Base-by-base conservation (phyloP, 805 yeast species). In the Dipodascopsis uninucleata region DNA sequence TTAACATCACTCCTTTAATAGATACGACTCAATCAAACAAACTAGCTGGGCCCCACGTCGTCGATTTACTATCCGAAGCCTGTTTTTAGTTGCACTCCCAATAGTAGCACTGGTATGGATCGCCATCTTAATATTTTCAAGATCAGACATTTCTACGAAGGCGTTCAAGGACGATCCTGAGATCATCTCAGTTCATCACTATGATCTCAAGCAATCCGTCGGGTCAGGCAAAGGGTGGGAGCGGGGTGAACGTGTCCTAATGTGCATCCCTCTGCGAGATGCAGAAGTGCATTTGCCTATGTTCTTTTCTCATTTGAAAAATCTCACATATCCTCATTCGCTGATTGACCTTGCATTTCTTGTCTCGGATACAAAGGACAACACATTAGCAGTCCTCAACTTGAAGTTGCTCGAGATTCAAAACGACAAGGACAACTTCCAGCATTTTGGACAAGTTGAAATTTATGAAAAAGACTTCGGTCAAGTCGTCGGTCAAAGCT, bases 381-480 rank as follows among this genome's bases (percentile, higher is more conserved):
- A 81, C 57, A 90, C 97, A 5, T 74, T 82, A 77, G 79, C 76
- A 17, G 77, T 72, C 41, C 67, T 88, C 53, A 66, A 75, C 55
- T 60, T 64, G 14, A 76, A 76, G 50, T 62, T 85, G 52, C 66
- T 70, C 46, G 75, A 66, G 29, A 68, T 83, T 25, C 95, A 86
- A 64, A 68, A 65, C 28, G 77, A 77, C 53, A 70, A 75, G 24
- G 31, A 45, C 12, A 65, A 67, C 17, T 47, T 69, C n/a, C 70
- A 75, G 70, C 90, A 87, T 4, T 90, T 87, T 71, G 72, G 94
- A 59, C 76, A 83, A 14, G 77, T 87, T 17, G 82, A 86, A 53
- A 82, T 93, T 28, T 87, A 70, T 62, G 93, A 86, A 64, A 89
- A 86, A 62, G 96, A 90, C 66, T 89, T 89, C 62, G 97, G 97